phyloP scores from a whole-genome alignment of 805 yeast genomes.

The Nakazawaea wickerhamii region DNA sequence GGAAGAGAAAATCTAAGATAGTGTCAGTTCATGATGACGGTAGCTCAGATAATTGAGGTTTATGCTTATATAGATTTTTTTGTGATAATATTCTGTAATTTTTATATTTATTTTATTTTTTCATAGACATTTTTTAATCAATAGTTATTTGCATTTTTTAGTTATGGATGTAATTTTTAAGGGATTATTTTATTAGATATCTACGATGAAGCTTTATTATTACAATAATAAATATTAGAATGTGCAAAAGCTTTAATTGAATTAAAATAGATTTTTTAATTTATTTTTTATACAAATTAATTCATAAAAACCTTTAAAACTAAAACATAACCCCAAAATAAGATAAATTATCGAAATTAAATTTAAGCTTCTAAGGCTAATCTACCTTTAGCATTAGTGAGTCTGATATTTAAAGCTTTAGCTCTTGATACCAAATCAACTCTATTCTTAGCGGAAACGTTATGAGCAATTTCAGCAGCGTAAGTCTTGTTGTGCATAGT shows the following conservation, averaged over 20 bases:
- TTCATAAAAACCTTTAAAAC: slow-evolving; percentile 9
- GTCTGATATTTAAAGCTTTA: slow-evolving; percentile 96
- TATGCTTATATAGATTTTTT: too few species aligned
- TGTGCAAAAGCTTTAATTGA: background rate
- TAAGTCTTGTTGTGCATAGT: slow-evolving; percentile 96
- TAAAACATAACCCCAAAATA: slow-evolving; percentile 7
- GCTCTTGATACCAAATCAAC: slow-evolving; percentile 94
- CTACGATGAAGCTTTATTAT: too few species aligned
- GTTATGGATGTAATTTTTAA: slow-evolving; percentile 3
- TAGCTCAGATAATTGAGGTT: slow-evolving; percentile 5
- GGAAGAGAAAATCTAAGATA: slow-evolving; percentile 27
- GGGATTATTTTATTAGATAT: too few species aligned
- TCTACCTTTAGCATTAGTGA: slow-evolving; percentile 99
- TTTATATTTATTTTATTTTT: too few species aligned
- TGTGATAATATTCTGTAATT: too few species aligned
- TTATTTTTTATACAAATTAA: slow-evolving; percentile 7
- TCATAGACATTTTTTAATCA: background rate
- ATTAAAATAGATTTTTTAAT: slow-evolving; percentile 8
- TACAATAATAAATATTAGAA: background rate
- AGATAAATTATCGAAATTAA: background rate
- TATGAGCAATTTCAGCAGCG: slow-evolving; percentile 99
- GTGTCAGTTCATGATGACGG: slow-evolving; percentile 16
- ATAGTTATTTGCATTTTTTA: background rate
- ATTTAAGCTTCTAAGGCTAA: slow-evolving; percentile 93
- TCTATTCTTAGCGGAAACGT: slow-evolving; percentile 97